Conservation (phyloP, 78 protist species). For the Emiliania huxleyi region DNA sequence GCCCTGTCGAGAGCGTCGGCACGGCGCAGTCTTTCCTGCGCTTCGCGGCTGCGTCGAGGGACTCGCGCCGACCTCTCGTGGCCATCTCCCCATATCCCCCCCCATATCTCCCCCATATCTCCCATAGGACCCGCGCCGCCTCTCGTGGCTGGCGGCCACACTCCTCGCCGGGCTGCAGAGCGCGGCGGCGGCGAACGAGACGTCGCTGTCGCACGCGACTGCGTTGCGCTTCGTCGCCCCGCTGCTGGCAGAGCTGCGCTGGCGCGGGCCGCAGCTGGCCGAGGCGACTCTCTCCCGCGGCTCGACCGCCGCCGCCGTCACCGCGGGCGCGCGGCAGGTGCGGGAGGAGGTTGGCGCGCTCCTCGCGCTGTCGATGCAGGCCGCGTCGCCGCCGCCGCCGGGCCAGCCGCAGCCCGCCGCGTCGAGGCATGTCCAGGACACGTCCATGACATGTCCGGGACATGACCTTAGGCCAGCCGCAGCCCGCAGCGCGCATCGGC, state of each 20-base stretch:
- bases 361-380: not conserved
- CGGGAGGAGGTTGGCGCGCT: not conserved
- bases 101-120: no score
- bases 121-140: not conserved
- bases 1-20: not conserved
- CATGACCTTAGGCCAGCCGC: no score
- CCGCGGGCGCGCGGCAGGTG: not conserved
- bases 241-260: not conserved
- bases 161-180: not conserved
- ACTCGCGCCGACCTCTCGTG: no score
- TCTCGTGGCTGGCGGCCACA: not conserved
- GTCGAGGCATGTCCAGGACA: no score
- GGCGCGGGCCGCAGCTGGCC: not conserved
- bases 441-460: no score
- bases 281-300: not conserved
- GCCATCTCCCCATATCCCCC: no score
- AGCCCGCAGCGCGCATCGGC: not conserved
- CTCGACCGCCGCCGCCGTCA: not conserved
- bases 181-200: not conserved
- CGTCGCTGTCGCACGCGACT: not conserved
- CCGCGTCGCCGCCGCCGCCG: not conserved
- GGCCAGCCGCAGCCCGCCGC: not conserved
- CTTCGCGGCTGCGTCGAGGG: not conserved
- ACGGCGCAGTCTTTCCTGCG: not conserved
- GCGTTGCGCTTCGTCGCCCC: not conserved